phyloP scores from a whole-genome alignment of 1,139 yeast species.

The Nakaseomyces bracarensis region DNA sequence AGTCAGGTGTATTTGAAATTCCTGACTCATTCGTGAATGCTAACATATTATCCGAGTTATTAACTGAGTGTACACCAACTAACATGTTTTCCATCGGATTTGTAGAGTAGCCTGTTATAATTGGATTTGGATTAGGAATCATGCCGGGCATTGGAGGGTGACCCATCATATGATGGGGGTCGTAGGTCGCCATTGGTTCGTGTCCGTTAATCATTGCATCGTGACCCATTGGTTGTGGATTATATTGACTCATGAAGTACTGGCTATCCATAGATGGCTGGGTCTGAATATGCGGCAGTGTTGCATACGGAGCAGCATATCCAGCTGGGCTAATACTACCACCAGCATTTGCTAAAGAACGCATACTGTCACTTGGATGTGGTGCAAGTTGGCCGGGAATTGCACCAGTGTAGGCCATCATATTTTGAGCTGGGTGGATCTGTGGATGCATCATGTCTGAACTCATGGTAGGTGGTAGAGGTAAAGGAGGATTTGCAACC shows the following conservation, averaged over 20 bases:
- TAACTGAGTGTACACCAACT: not conserved
- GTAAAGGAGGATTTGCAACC: conserved; percentile 1
- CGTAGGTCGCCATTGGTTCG: conserved; percentile 2
- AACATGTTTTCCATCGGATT: conserved; percentile 4
- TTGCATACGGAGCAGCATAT: not conserved
- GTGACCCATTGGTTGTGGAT: conserved; percentile 4
- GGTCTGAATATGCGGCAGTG: conserved; percentile 4
- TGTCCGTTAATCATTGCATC: conserved; percentile 1
- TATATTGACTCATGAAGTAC: conserved; percentile 1
- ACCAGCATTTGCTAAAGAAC: not conserved
- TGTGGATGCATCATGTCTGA: conserved; percentile 2
- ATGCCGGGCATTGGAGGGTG: conserved; percentile 2
- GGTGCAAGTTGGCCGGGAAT: not conserved
- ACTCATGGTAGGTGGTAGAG: conserved; percentile 2
- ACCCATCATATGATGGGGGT: not conserved
- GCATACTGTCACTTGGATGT: not conserved
- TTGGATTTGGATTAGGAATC: not conserved
- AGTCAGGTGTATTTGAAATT: conserved; percentile 15
- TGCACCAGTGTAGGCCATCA: not conserved
- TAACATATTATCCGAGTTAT: conserved; percentile 10
- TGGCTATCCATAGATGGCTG: conserved; percentile 4
- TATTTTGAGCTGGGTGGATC: not conserved
- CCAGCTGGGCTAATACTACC: conserved; percentile 2
- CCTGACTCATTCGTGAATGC: conserved; percentile 14
- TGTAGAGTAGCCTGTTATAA: not conserved